phyloP scores from a whole-genome alignment of 1,284 basidiomycete genomes.

The Mycosarcoma maydis region DNA sequence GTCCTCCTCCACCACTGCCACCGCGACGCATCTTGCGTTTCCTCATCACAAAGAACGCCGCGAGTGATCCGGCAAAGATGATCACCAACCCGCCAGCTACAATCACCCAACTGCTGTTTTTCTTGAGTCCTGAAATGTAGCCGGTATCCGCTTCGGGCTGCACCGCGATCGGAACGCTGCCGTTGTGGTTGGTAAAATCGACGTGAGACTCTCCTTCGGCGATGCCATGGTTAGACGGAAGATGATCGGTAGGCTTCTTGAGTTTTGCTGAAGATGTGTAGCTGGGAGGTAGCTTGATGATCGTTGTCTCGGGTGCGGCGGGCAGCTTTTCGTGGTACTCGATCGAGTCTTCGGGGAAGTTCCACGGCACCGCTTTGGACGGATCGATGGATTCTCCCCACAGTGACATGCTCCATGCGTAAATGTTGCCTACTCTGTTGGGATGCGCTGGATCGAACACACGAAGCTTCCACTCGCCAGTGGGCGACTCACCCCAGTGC shows the following conservation, averaged over 20 bases:
- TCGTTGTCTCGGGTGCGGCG: slow-evolving; percentile 62
- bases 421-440: slow-evolving; percentile 76
- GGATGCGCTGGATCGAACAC: slow-evolving; percentile 80
- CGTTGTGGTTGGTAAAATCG: slow-evolving; percentile 64
- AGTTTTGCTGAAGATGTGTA: slow-evolving; percentile 60
- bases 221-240: slow-evolving; percentile 83
- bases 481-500: slow-evolving; percentile 94
- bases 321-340: slow-evolving; percentile 71
- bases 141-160: slow-evolving; percentile 75
- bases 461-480: slow-evolving; percentile 88
- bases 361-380: slow-evolving; percentile 71
- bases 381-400: slow-evolving; percentile 91
- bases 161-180: slow-evolving; percentile 54
- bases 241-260: slow-evolving; percentile 82
- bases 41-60: slow-evolving; percentile 71
- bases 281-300: slow-evolving; percentile 66
- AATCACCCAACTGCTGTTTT: slow-evolving; percentile 84
- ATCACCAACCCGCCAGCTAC: slow-evolving; percentile 77
- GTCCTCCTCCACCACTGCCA: slow-evolving; percentile 25
- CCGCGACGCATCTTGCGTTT: slow-evolving; percentile 71
- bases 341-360: slow-evolving; percentile 58
- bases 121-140: slow-evolving; percentile 82
- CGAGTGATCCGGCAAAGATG: slow-evolving; percentile 78
- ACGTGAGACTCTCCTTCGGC: slow-evolving; percentile 65
- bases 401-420: slow-evolving; percentile 90